Conservation (phyloP, 75 land plant species). For the Cryptomeria japonica region DNA sequence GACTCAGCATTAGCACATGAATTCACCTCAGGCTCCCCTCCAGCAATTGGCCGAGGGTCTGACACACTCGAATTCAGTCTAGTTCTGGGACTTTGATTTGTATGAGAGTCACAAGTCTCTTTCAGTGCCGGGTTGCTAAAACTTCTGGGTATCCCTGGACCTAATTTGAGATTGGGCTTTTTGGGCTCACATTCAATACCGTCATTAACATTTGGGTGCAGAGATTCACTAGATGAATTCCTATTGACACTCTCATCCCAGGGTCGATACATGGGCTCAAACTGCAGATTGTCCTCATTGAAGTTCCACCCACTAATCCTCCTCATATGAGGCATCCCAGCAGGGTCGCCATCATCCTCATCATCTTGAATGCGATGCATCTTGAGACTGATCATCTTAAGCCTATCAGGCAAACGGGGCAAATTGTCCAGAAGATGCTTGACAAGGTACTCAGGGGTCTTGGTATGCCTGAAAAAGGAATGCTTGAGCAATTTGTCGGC, state of each 20-base stretch:
- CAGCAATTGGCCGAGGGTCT: background rate
- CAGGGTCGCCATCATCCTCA: constrained; percentile 5
- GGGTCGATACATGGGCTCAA: constrained; percentile 48
- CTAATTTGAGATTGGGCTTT: background rate
- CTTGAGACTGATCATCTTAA: constrained; percentile 18
- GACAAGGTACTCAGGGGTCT: constrained; percentile 46
- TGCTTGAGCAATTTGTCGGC: constrained; percentile 80
- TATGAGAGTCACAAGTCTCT: background rate
- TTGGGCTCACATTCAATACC: background rate
- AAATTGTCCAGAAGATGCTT: constrained; percentile 54
- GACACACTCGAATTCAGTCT: background rate
- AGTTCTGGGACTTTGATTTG: background rate
- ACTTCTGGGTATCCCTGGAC: background rate
- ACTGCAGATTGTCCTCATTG: constrained; percentile 46
- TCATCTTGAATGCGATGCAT: constrained; percentile 22
- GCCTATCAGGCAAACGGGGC: constrained; percentile 65
- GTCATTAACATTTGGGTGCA: background rate
- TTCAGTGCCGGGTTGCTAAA: too few relatives aligned
- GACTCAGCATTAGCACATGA: background rate
- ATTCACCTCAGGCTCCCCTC: background rate
- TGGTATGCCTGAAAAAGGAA: constrained; percentile 65
- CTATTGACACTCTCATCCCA: background rate
- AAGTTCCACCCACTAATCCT: constrained; percentile 81
- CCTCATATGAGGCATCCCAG: constrained; percentile 7
- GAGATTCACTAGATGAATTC: background rate